Evolutionary conservation across 202 grass and related monocot genomes (phyloP).

Genomic region (Miscanthus sacchariflorus): DNA sequence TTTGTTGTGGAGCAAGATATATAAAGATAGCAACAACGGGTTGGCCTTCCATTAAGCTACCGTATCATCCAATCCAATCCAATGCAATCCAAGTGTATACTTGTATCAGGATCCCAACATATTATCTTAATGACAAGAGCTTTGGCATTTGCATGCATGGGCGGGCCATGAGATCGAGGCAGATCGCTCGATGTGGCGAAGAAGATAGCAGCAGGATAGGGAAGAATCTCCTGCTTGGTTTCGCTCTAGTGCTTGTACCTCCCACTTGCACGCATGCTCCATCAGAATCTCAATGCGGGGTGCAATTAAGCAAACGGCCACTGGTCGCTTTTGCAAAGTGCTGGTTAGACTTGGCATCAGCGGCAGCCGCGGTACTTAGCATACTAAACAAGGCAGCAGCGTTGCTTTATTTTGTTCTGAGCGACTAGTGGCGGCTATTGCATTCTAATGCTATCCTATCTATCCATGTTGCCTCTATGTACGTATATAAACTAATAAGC

Average conservation of each 20-base stretch:
- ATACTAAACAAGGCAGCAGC: conserved; percentile 11
- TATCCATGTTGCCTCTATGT: not conserved
- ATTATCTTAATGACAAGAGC: no score
- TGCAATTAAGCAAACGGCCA: conserved; percentile 16
- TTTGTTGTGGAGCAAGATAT: not conserved
- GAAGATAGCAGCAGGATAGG: conserved; percentile 40
- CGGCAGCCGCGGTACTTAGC: not conserved
- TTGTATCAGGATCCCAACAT: not conserved
- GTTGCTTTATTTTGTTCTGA: not conserved
- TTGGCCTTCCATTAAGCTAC: not conserved
- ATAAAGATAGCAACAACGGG: not conserved
- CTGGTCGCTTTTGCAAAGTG: not conserved
- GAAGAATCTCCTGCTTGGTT: conserved; percentile 29
- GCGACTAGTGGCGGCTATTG: not conserved
- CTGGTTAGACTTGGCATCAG: not conserved
- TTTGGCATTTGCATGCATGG: no score
- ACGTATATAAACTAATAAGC: not conserved
- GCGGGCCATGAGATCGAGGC: no score
- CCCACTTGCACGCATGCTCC: conserved; percentile 12
- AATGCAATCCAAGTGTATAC: no score
- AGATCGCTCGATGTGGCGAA: no score
- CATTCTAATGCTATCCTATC: not conserved
- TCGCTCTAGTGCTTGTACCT: not conserved
- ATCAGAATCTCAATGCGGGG: not conserved
- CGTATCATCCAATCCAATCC: conserved; percentile 23